Evolutionary conservation across 371 early-diverging fungal genomes (phyloP), one percentile per base, ranked within the genome.

Genomic region (Mortierella polycephala): DNA sequence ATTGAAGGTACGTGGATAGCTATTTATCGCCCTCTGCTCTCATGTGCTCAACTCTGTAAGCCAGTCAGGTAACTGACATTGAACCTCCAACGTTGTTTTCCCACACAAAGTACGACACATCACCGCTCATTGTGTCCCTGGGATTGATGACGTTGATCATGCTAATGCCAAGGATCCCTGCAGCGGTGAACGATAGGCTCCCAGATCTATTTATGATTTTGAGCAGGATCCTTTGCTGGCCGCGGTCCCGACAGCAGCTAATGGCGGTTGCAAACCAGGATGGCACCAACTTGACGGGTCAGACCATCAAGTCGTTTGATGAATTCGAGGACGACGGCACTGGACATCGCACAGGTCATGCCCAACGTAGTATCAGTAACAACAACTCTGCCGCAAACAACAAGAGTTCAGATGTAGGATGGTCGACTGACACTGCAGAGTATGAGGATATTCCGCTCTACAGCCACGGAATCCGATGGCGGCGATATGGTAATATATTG

Each of bases 111-210:
- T 84, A 84, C 50, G 91, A 91, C 49, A 89, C 88, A 1, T 91
- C 91, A 0, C 88, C 90, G 5, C 83, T 88, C 1, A 62, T 89
- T 53, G 85, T 91, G 47, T 88, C 90, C 20, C 82, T 89, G 30
- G 88, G 88, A 23, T 82, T 89, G 20, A 89, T 89, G 61, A 86
- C 87, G 11, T 58, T 91, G 30, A 88, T 89, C 54, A 91, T 91
- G 91, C 69, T 91, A 11, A 74, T 91, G 47, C 91, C 91, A 23
- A 84, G 89, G n/a, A 91, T 91, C 18, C 87, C 88, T 46, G 84
- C 88, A 0, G 82, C 87, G 5, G 65, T 91, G 57, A 85, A 88
- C 5, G 83, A 83, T 5, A 82, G 82, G 60, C 82, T 91, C 23
- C 89, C 90, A 5, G 84, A 87, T 20, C 64, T 91, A 11, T 91